A percentile compares a stretch with the other conserved stretches of the same genome.
Conservation (phyloP, 2,329 filamentous ascomycete species). For the Chaetothyriales sp. region DNA sequence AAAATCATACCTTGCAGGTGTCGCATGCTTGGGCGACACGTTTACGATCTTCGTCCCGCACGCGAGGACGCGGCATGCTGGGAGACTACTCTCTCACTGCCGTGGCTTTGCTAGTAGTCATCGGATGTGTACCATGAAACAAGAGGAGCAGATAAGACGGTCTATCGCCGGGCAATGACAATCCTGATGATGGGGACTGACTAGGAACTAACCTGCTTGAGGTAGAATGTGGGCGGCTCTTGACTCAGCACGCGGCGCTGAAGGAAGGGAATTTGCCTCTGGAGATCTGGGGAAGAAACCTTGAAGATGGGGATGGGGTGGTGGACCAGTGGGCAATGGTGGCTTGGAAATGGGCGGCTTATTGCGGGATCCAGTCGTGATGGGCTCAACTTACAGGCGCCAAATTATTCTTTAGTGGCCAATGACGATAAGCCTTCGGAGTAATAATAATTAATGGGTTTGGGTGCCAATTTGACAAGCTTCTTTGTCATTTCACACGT, state of each 20-base stretch:
- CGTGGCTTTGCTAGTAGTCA: background rate
- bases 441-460: no score
- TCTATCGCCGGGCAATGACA: background rate
- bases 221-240: background rate
- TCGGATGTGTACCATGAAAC: background rate
- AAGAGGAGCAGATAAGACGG: background rate
- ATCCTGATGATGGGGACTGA: background rate
- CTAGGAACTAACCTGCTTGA: background rate
- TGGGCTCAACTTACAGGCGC: no score
- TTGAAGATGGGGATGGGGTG: background rate
- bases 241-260: background rate
- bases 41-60: slow-evolving; percentile 18
- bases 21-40: slow-evolving; percentile 16
- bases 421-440: no score
- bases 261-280: background rate
- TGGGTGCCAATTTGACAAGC: no score
- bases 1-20: slow-evolving; percentile 12
- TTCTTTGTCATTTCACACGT: no score
- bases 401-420: no score
- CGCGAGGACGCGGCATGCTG: slow-evolving; percentile 17
- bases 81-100: background rate
- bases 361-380: background rate
- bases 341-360: background rate
- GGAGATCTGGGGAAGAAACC: background rate
- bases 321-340: background rate